These are phyloP conservation scores for Nasturtium officinale DNA, from an alignment of 345 rosid genomes.

Conservation along the genomic window DNA sequence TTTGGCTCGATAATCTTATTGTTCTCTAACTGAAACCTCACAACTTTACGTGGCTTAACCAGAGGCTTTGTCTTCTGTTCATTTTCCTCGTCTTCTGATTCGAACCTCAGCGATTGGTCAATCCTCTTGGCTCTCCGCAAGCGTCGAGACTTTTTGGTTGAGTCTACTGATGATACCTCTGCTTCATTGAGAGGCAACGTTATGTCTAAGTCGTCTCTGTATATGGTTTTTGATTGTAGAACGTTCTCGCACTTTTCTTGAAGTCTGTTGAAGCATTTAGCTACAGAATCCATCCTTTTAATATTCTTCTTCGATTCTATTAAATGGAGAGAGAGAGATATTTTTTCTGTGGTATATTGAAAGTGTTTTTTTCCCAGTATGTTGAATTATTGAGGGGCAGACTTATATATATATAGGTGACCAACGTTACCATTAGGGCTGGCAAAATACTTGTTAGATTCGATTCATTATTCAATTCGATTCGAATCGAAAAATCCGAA, in stretches of 20 bases:
- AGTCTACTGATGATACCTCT: slow-evolving; percentile 27
- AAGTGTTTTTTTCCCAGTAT: not conserved
- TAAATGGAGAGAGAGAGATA: not conserved
- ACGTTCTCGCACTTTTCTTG: slow-evolving; percentile 28
- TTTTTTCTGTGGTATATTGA: slow-evolving; percentile 10
- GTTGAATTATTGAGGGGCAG: not conserved
- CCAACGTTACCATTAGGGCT: slow-evolving; percentile 26
- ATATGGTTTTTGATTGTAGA: slow-evolving; percentile 25
- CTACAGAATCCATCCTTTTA: slow-evolving; percentile 31
- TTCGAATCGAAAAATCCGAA: too few species aligned
- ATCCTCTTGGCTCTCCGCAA: slow-evolving; percentile 42
- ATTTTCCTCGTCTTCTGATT: slow-evolving; percentile 44
- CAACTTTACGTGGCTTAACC: slow-evolving; percentile 39
- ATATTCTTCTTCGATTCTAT: not conserved
- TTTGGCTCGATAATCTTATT: slow-evolving; percentile 33
- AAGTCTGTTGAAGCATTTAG: slow-evolving; percentile 41
- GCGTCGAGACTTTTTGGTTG: slow-evolving; percentile 33
- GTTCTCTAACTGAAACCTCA: slow-evolving; percentile 41
- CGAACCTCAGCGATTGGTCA: slow-evolving; percentile 27
- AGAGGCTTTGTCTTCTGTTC: slow-evolving; percentile 29
- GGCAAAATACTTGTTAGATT: too few species aligned
- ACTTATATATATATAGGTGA: slow-evolving; percentile 36
- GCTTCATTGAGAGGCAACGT: slow-evolving; percentile 32
- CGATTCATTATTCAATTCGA: too few species aligned
- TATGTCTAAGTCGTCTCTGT: slow-evolving; percentile 37